Conservation (phyloP, 2,329 filamentous ascomycete genomes). For the Neofusicoccum parvum region DNA sequence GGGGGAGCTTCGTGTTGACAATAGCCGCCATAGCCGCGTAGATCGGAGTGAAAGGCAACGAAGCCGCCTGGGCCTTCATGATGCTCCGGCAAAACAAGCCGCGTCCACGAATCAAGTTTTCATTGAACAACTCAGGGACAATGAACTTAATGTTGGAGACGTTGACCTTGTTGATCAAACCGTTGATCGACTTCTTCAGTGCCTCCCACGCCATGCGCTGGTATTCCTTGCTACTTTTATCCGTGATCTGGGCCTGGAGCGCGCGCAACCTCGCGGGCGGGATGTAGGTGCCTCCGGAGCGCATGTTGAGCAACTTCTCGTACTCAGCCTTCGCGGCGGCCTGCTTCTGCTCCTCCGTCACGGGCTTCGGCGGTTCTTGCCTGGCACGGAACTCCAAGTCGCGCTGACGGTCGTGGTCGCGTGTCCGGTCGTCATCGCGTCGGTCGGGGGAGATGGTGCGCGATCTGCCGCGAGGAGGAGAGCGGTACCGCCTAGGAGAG, state of each 20-base stretch:
- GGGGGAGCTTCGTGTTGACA: constrained; percentile 94
- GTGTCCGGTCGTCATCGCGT: constrained; percentile 51
- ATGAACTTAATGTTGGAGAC: constrained; percentile 97
- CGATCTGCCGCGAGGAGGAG: constrained; percentile 39
- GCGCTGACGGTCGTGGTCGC: constrained; percentile 49
- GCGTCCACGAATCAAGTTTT: constrained; percentile 89
- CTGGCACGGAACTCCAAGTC: constrained; percentile 46
- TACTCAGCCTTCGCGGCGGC: constrained; percentile 89
- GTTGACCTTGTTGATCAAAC: constrained; percentile 98
- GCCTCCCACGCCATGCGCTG: constrained; percentile 99
- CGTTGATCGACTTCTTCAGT: constrained; percentile 97
- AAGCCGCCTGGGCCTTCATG: constrained; percentile 97
- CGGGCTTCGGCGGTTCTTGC: constrained; percentile 54
- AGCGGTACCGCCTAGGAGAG: constrained; percentile 54
- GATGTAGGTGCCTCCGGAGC: constrained; percentile 95
- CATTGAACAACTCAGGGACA: constrained; percentile 90
- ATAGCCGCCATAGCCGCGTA: constrained; percentile 95
- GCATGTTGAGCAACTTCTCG: constrained; percentile 86
- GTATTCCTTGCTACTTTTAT: constrained; percentile 94
- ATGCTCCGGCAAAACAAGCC: constrained; percentile 94
- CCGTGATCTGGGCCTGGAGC: constrained; percentile 93
- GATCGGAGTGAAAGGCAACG: constrained; percentile 92
- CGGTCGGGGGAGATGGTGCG: constrained; percentile 18
- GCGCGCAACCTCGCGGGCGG: constrained; percentile 88
- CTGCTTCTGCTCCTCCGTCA: constrained; percentile 80